Conservation (phyloP, 2,329 filamentous ascomycete genomes). For the Beauveria australis region DNA sequence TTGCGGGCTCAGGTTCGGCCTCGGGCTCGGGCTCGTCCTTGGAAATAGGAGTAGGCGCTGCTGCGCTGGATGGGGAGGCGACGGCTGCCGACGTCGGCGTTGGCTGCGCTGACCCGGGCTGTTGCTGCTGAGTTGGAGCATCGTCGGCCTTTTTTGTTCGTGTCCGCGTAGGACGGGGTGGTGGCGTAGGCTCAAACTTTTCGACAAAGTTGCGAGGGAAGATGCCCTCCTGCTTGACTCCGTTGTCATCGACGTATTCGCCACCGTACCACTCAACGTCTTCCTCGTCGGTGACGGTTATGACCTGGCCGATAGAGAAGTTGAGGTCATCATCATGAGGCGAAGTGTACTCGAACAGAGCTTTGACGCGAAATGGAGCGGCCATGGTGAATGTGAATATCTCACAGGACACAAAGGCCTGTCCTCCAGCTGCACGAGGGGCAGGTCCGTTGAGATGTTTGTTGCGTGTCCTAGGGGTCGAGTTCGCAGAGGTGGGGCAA, state of each 20-base stretch:
- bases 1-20: slow-evolving; percentile 17
- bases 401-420: slow-evolving; percentile 5
- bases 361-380: slow-evolving; percentile 85
- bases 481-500: slow-evolving; percentile 7
- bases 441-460: slow-evolving; percentile 9
- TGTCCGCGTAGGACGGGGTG: slow-evolving; percentile 71
- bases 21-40: slow-evolving; percentile 29
- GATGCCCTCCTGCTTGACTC: slow-evolving; percentile 71
- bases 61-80: slow-evolving; percentile 17
- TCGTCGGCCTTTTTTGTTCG: slow-evolving; percentile 52
- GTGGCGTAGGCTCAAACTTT: slow-evolving; percentile 84
- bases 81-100: slow-evolving; percentile 15
- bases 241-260: slow-evolving; percentile 71
- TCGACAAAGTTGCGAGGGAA: slow-evolving; percentile 98
- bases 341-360: slow-evolving; percentile 89
- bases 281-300: slow-evolving; percentile 87
- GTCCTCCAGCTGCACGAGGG: slow-evolving; percentile 1
- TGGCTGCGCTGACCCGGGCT: slow-evolving; percentile 22
- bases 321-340: slow-evolving; percentile 90
- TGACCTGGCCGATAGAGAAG: slow-evolving; percentile 78
- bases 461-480: slow-evolving; percentile 8
- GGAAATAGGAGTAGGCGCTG: slow-evolving; percentile 21
- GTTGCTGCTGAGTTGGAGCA: slow-evolving; percentile 15
- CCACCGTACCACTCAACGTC: slow-evolving; percentile 92
- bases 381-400: slow-evolving; percentile 49